Percentiles rank a stretch among this genome's conserved stretches.
Conservation (phyloP, 306 rosid species). For the Inga leiocalycina region DNA sequence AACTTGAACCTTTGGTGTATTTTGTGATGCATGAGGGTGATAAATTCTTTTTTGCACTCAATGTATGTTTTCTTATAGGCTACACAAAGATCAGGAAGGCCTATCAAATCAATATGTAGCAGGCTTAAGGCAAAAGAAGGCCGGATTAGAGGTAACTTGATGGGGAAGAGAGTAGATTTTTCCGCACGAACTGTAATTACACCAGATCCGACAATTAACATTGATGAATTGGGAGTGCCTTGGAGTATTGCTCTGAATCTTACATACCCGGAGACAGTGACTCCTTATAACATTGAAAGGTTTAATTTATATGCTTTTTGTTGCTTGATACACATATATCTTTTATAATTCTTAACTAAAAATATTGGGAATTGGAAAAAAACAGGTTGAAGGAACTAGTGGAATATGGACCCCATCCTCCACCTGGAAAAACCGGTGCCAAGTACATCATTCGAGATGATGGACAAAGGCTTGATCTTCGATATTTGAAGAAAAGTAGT, state of each 20-base stretch:
- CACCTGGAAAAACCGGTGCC: slow-evolving; percentile 99
- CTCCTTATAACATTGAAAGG: slow-evolving; percentile 99
- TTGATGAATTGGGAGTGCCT: slow-evolving; percentile 93
- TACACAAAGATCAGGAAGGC: slow-evolving; percentile 97
- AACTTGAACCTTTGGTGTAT: slow-evolving; percentile 1
- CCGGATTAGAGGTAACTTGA: slow-evolving; percentile 97
- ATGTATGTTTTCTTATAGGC: slow-evolving; percentile 56
- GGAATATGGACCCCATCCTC: slow-evolving; percentile 98
- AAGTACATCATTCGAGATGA: slow-evolving; percentile 98
- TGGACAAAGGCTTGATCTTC: slow-evolving; percentile 98
- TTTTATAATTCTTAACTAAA: background rate
- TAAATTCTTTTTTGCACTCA: background rate
- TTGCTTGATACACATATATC: slow-evolving; percentile 8
- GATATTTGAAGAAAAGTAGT: slow-evolving; percentile 94
- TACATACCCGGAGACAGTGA: slow-evolving; percentile 98
- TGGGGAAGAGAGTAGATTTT: slow-evolving; percentile 99
- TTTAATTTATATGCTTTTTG: slow-evolving; percentile 28
- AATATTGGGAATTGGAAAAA: slow-evolving; percentile 14
- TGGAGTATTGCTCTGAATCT: slow-evolving; percentile 98
- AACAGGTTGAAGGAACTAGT: slow-evolving; percentile 94
- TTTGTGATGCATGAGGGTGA: slow-evolving; percentile 6
- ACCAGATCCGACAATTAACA: slow-evolving; percentile 95
- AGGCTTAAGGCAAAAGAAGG: slow-evolving; percentile 99
- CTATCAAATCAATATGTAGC: slow-evolving; percentile 96
- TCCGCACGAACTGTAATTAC: slow-evolving; percentile 98